Conservation (phyloP, 306 rosid genomes). For the Cicer cuneatum region DNA sequence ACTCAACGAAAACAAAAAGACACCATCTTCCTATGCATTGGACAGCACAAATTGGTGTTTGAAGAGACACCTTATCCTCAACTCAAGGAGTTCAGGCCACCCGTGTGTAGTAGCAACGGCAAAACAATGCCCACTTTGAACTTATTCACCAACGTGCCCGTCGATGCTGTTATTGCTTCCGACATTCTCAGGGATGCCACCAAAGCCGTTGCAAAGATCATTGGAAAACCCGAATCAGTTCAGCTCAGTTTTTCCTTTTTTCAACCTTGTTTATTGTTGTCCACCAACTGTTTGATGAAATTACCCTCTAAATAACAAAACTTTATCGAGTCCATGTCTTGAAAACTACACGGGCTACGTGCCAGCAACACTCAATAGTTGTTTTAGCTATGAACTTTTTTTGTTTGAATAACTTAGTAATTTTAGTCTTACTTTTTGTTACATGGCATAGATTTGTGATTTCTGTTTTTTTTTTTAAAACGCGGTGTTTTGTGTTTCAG, state of each 20-base stretch:
- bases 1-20: no score
- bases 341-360: not conserved
- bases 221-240: constrained; percentile 95
- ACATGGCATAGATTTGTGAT: constrained; percentile 22
- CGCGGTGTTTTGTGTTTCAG: constrained; percentile 49
- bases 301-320: constrained; percentile 34
- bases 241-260: constrained; percentile 9
- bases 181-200: constrained; percentile 96
- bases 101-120: not conserved
- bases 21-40: no score
- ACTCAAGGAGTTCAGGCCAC: not conserved
- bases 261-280: constrained; percentile 28
- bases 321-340: constrained; percentile 9
- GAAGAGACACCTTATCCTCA: constrained; percentile 37
- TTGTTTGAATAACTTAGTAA: constrained; percentile 3
- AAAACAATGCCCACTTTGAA: constrained; percentile 81
- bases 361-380: not conserved
- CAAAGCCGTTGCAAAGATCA: constrained; percentile 84
- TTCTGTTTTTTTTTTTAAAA: not conserved
- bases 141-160: constrained; percentile 84
- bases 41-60: not conserved
- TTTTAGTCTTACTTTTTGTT: not conserved
- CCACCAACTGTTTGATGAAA: constrained; percentile 61
- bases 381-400: not conserved
- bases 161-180: constrained; percentile 78